Evolutionary conservation across 2,329 filamentous ascomycete genomes (phyloP), one percentile per base, ranked within the genome.

Genomic region (Hypoxylon sp.): DNA sequence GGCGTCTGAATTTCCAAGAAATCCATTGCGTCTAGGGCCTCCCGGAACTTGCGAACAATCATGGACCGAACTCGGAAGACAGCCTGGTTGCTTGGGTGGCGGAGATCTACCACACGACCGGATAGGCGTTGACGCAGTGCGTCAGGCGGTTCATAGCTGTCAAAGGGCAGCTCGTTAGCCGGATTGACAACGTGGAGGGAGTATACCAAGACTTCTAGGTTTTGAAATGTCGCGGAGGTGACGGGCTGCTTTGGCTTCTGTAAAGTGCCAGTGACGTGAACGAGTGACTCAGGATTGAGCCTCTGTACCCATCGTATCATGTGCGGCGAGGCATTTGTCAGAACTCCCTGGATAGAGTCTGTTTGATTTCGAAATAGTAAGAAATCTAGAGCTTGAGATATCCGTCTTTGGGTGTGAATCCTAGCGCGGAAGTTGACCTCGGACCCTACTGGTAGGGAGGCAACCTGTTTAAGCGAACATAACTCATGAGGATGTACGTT

Each of bases 1-100:
- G 94, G 94, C 0, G 93, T 96, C 76, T 97, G 93, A 65, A 97
- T 97, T 78, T 97, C 94, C 62, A 97, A 90, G 76, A 97, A 97
- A 16, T 88, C 90, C 66, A 90, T 83, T 2, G 85, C 83, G 70
- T 95, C 91, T 0, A 97, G 85, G 1, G 90, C 88, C 6, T 85
- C 79, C 50, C 94, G 91, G 84, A 97, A 97, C 27, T 56, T 56
- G 14, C 41, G 25, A 29, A 60, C 57, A 27, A 60, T 47, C 45
- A 57, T 63, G 16, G 60, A 48, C 11, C 60, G 60, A 16, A 63
- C 46, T 30, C 60, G 52, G 47, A 63, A 63, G 21, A 63, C 9
- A 19, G 52, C 60, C 21, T 58, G 69, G 30, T 93, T 92, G 1
- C 92, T 86, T 0, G 92, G 90, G 27, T 94, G 94, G 51, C 94